Percentiles rank a stretch among this genome's conserved stretches.
phyloP scores from a whole-genome alignment of 2,329 filamentous ascomycete species.

The Hypoxylon sp. region DNA sequence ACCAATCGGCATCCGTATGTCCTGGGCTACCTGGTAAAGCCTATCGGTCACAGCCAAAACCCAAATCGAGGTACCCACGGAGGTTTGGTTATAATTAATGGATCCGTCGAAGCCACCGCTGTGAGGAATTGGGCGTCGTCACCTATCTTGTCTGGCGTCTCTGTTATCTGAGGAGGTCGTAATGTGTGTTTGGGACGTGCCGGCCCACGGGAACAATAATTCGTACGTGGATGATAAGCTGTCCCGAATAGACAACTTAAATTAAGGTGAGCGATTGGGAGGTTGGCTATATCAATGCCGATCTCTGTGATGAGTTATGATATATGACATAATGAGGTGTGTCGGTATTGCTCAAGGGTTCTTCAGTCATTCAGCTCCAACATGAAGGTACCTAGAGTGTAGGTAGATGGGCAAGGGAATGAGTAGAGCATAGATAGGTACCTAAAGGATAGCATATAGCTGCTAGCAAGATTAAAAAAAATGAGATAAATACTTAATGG shows the following conservation, averaged over 20 bases:
- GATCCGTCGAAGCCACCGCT: neutral
- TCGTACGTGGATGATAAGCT: neutral
- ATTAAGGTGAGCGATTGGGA: conserved; percentile 3
- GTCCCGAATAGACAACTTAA: conserved; percentile 6
- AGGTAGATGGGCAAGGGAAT: neutral
- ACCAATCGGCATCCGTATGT: conserved; percentile 25
- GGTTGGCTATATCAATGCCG: neutral
- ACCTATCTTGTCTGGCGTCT: neutral
- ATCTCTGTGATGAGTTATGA: conserved; percentile 8
- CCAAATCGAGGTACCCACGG: conserved; percentile 4
- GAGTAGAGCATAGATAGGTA: conserved; percentile 3
- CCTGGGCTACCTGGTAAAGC: conserved; percentile 20
- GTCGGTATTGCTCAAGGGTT: conserved; percentile 7
- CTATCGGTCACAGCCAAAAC: conserved; percentile 26
- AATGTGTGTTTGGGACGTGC: conserved; percentile 2
- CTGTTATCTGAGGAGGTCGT: neutral
- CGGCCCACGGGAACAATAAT: neutral
- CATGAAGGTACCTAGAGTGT: neutral
- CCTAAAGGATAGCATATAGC: neutral
- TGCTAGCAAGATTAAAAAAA: neutral
- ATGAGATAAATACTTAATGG: neutral
- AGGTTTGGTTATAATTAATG: neutral
- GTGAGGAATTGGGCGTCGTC: neutral
- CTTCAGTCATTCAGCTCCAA: conserved; percentile 11
- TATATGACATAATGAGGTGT: conserved; percentile 17